phyloP scores from a whole-genome alignment of 306 rosid genomes.

The Neltuma alba region DNA sequence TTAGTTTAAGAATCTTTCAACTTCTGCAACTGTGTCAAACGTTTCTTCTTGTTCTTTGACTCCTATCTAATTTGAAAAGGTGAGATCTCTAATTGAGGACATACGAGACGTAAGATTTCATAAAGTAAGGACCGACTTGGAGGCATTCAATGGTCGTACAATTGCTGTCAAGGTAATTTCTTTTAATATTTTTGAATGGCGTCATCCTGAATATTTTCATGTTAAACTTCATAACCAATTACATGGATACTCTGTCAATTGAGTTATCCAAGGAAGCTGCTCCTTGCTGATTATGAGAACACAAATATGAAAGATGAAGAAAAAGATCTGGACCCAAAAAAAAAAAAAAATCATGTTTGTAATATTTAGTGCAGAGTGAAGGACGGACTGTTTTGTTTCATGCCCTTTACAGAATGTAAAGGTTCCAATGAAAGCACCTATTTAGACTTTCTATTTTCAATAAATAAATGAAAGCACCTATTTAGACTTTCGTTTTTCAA shows the following conservation, averaged over 20 bases:
- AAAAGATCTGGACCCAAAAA: constrained; percentile 7
- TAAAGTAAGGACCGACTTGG: constrained; percentile 88
- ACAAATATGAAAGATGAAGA: constrained; percentile 25
- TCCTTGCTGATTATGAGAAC: not conserved
- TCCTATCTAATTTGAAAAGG: constrained; percentile 48
- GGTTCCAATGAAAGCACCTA: not conserved
- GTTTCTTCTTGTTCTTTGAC: constrained; percentile 31
- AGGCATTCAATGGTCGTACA: constrained; percentile 83
- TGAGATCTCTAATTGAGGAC: constrained; percentile 92
- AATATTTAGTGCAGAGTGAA: not conserved
- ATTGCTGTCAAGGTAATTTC: constrained; percentile 84
- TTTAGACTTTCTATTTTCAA: not conserved
- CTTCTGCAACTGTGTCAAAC: constrained; percentile 25
- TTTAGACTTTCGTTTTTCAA: not conserved
- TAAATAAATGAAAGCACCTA: too few species aligned
- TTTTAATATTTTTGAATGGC: not conserved
- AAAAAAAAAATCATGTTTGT: not conserved
- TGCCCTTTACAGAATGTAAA: too few species aligned
- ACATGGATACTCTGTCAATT: constrained; percentile 5
- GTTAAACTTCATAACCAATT: constrained; percentile 15
- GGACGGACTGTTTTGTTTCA: too few species aligned
- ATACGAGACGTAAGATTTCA: constrained; percentile 91
- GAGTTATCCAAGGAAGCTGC: constrained; percentile 12
- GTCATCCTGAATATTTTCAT: not conserved
- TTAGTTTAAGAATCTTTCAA: constrained; percentile 51